Conservation (phyloP, 768 basidiomycete genomes). For the Tephrocybe sp. region DNA sequence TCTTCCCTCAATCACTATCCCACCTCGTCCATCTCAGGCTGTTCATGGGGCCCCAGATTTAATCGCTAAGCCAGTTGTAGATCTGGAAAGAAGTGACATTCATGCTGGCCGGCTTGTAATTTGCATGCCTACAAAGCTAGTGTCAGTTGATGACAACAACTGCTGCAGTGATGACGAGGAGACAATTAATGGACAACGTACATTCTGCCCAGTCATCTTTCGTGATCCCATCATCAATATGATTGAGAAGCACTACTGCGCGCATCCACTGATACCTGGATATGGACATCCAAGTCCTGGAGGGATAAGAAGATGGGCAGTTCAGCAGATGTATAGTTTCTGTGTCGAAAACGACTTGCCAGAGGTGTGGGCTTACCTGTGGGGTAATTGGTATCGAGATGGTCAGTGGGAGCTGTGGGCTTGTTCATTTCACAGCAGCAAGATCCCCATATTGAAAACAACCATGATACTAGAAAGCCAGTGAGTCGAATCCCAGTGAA, state of each 20-base stretch:
- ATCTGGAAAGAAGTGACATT: neutral
- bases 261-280: slow-evolving; percentile 17
- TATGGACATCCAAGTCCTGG: slow-evolving; percentile 10
- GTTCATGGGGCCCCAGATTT: neutral
- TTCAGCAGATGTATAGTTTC: slow-evolving; percentile 5
- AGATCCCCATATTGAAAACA: slow-evolving; percentile 24
- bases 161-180: neutral
- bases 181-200: no score
- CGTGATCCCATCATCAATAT: slow-evolving; percentile 15
- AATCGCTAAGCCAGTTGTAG: neutral
- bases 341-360: slow-evolving; percentile 3
- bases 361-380: slow-evolving; percentile 13
- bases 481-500: slow-evolving; percentile 14
- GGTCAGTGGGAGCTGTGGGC: slow-evolving; percentile 28
- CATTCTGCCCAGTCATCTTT: slow-evolving; percentile 16
- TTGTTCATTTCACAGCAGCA: slow-evolving; percentile 6
- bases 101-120: neutral
- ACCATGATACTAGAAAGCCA: slow-evolving; percentile 29
- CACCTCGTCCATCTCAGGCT: neutral
- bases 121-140: neutral
- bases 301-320: slow-evolving; percentile 4
- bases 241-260: no score
- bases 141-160: neutral
- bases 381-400: slow-evolving; percentile 24
- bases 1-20: neutral